Conservation (phyloP, 225 moss, liverwort and hornwort genomes). For the Climacium dendroides region DNA sequence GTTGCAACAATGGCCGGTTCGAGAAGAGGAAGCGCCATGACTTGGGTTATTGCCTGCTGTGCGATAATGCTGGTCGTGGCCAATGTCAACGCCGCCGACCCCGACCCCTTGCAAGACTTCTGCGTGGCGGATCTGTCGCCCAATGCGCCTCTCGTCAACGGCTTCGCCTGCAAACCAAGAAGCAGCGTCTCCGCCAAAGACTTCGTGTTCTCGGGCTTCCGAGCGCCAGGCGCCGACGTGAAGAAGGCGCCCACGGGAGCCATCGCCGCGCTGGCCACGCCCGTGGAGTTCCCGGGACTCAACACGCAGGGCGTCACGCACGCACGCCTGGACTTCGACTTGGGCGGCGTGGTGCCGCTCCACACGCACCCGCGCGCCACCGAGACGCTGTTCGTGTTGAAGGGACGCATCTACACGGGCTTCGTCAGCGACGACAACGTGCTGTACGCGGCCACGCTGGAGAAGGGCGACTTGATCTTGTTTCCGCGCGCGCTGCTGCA, state of each 20-base stretch:
- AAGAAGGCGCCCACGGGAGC: not conserved
- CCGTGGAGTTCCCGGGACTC: not conserved
- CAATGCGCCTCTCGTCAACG: not conserved
- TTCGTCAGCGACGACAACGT: not conserved
- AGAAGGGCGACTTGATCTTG: not conserved
- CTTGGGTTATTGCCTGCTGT: not conserved
- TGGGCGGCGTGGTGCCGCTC: not conserved
- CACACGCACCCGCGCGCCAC: slow-evolving; percentile 4
- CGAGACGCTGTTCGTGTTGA: slow-evolving; percentile 1
- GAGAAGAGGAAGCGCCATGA: not conserved
- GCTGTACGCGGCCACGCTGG: not conserved
- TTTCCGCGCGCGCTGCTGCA: not conserved
- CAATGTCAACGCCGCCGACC: not conserved
- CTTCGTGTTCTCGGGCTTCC: not conserved
- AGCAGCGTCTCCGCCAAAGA: not conserved
- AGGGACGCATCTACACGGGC: slow-evolving; percentile 6
- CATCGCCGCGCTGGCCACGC: not conserved
- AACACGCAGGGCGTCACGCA: slow-evolving; percentile 1
- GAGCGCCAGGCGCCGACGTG: not conserved
- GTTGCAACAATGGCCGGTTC: not conserved
- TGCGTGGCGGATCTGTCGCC: not conserved
- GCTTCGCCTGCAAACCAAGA: not conserved
- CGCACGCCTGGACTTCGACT: not conserved
- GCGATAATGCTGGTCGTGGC: not conserved
- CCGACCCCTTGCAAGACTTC: not conserved